Conservation (phyloP, 495 filamentous ascomycete species). For the Astrothelium subdiscretum region DNA sequence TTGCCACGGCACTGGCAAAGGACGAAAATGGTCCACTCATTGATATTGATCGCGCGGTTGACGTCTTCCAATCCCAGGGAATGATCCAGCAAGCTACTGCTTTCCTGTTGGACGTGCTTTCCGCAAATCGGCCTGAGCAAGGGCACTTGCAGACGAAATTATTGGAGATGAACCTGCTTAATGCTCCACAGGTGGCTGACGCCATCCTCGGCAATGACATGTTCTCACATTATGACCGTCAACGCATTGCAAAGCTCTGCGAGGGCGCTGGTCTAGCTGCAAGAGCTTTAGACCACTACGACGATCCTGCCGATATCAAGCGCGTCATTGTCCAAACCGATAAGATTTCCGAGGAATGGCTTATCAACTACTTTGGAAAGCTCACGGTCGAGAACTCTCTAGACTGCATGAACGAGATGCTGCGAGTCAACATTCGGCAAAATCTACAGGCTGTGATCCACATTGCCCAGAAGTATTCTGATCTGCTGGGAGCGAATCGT, state of each 20-base stretch:
- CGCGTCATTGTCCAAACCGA: conserved; percentile 71
- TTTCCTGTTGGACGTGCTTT: conserved; percentile 88
- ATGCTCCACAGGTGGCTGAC: conserved; percentile 93
- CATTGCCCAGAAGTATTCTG: conserved; percentile 94
- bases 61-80: conserved; percentile 93
- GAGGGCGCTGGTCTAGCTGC: conserved; percentile 55
- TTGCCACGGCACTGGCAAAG: conserved; percentile 78
- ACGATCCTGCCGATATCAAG: conserved; percentile 83
- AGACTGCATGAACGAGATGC: conserved; percentile 92
- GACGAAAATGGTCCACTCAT: conserved; percentile 74
- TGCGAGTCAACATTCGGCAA: conserved; percentile 89
- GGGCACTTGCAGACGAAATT: conserved; percentile 85
- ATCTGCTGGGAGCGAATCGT: conserved; percentile 78
- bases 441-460: conserved; percentile 90
- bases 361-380: conserved; percentile 83
- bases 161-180: conserved; percentile 94
- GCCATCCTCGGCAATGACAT: conserved; percentile 96
- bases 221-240: conserved; percentile 90
- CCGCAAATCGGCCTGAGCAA: conserved; percentile 89
- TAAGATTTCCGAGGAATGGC: conserved; percentile 77
- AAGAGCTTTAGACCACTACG: conserved; percentile 77
- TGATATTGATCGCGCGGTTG: conserved; percentile 88
- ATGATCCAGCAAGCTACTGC: conserved; percentile 97
- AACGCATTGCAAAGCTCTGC: conserved; percentile 75
- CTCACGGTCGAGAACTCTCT: conserved; percentile 90